A percentile compares a stretch with the other conserved stretches of the same genome.
These are phyloP conservation scores for Rhodotorula sp. DNA, from an alignment of 1,284 basidiomycete genomes.

Conservation along the genomic window DNA sequence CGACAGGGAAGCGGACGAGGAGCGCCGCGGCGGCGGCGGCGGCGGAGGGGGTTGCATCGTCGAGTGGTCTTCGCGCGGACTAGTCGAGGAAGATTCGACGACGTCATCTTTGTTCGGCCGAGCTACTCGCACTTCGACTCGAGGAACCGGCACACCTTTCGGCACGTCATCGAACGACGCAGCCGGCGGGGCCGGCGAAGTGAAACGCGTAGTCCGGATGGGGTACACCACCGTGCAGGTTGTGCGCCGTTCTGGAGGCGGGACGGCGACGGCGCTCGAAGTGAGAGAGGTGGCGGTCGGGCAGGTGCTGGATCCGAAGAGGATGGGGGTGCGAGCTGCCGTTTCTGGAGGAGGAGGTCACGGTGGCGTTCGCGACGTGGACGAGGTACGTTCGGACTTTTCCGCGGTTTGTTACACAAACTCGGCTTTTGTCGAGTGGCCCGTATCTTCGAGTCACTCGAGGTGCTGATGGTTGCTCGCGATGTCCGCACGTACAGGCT, in stretches of 20 bases:
- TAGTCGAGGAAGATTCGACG: conserved; percentile 1
- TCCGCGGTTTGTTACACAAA: too few species aligned
- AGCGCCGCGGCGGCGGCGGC: too few species aligned
- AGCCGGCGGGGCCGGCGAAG: conserved; percentile 4
- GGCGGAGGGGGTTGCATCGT: conserved; percentile 25
- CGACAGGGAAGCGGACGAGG: too few species aligned
- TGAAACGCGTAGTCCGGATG: conserved; percentile 20
- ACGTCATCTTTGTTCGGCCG: too few species aligned
- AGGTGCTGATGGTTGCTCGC: too few species aligned
- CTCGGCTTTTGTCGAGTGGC: too few species aligned
- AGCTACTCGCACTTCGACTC: too few species aligned
- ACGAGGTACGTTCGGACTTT: too few species aligned
- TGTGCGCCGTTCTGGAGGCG: background rate
- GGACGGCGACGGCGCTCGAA: background rate
- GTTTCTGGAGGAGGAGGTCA: background rate
- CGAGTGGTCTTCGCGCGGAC: conserved; percentile 25
- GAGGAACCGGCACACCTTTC: too few species aligned
- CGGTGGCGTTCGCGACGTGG: too few species aligned
- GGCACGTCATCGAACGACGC: conserved; percentile 2
- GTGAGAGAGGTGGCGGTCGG: conserved; percentile 11
- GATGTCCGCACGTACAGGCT: too few species aligned
- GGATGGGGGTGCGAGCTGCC: background rate
- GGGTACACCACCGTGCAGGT: conserved; percentile 15
- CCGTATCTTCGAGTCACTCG: too few species aligned
- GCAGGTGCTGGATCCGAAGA: conserved; percentile 17